Conservation (phyloP, 352 stramenopile species). For the Globisporangium rhizosaccharum region DNA sequence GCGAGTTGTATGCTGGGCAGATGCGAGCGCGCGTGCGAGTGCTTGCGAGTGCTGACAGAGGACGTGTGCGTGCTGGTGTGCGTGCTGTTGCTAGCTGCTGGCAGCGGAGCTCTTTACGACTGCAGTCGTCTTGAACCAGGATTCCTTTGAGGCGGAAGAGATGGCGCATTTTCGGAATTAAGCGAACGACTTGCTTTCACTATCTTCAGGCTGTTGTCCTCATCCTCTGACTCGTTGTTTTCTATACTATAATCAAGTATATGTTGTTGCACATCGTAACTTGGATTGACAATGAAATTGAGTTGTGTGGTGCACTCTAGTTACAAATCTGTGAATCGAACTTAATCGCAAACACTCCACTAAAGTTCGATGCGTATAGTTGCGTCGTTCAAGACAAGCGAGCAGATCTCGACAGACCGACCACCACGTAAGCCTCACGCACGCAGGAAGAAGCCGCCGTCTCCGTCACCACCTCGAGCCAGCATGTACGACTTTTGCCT, state of each 20-base stretch:
- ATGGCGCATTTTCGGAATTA: neutral
- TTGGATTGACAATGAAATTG: too few species aligned
- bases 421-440: neutral
- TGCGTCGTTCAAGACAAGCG: neutral
- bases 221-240: too few species aligned
- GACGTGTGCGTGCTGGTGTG: conserved; percentile 6
- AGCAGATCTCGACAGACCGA: neutral
- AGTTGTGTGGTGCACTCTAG: too few species aligned
- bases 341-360: too few species aligned
- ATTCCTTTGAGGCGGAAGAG: conserved; percentile 1
- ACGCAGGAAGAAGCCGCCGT: neutral
- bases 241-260: too few species aligned
- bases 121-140: conserved; percentile 3
- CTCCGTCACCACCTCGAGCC: neutral
- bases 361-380: too few species aligned
- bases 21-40: neutral
- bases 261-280: too few species aligned
- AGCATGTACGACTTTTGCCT: conserved; percentile 87
- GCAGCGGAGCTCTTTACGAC: conserved; percentile 4
- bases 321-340: too few species aligned
- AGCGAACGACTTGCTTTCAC: neutral
- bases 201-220: too few species aligned
- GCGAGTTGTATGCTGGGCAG: neutral
- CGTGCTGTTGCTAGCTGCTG: conserved; percentile 5
- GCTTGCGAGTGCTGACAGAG: neutral